phyloP scores from a whole-genome alignment of 2,329 filamentous ascomycete genomes.

The Neofusicoccum ribis region DNA sequence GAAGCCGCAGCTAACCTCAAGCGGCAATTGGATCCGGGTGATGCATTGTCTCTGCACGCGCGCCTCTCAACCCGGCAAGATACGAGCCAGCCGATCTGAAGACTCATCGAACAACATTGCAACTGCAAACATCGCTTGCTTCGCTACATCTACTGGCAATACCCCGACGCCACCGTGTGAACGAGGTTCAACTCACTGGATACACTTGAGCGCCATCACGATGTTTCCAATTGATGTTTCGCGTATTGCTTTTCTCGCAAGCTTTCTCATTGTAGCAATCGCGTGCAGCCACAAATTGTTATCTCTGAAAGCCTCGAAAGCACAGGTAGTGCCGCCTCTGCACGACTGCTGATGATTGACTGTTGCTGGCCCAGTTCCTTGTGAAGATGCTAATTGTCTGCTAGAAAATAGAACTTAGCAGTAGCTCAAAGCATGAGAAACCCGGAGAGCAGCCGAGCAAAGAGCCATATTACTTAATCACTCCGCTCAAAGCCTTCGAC shows the following conservation, averaged over 20 bases:
- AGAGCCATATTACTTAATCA: slow-evolving; percentile 44
- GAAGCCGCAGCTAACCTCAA: slow-evolving; percentile 8
- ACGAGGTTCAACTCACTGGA: background rate
- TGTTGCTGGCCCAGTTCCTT: background rate
- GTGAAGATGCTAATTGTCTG: background rate
- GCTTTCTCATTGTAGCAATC: background rate
- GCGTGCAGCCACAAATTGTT: background rate
- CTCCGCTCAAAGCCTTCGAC: slow-evolving; percentile 52
- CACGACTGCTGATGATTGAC: background rate
- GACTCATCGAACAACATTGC: background rate
- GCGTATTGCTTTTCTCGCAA: background rate
- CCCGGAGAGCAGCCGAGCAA: slow-evolving; percentile 2
- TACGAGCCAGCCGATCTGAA: background rate
- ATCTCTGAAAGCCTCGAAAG: background rate
- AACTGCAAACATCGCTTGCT: background rate
- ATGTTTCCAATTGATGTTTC: background rate
- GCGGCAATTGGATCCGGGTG: slow-evolving; percentile 1
- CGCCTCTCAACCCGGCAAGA: background rate
- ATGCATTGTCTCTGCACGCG: slow-evolving; percentile 3
- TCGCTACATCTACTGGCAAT: background rate
- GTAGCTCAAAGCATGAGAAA: background rate
- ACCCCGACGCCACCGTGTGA: background rate
- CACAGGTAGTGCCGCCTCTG: background rate
- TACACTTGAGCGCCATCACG: background rate
- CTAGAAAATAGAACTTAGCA: background rate